These are phyloP conservation scores for Craterostigma plantagineum DNA, from an alignment of 257 asterid species.

Conservation along the genomic window DNA sequence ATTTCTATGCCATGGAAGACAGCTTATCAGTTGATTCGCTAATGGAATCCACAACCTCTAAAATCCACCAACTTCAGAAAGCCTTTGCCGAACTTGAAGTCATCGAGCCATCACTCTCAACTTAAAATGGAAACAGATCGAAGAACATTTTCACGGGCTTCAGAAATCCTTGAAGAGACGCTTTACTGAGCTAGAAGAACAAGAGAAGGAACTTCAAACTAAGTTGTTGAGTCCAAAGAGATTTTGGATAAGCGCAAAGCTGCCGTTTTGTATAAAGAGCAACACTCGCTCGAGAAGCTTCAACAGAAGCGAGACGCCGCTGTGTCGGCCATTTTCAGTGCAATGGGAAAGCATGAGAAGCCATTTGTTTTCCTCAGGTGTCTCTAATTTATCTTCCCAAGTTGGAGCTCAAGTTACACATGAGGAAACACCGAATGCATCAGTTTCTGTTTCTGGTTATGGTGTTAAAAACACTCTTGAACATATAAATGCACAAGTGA, in stretches of 20 bases:
- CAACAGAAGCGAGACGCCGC: conserved; percentile 98
- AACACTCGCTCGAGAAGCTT: conserved; percentile 61
- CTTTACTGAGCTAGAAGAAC: conserved; percentile 83
- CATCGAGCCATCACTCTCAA: conserved; percentile 79
- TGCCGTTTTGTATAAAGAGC: conserved; percentile 67
- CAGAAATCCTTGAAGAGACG: conserved; percentile 92
- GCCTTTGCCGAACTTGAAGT: conserved; percentile 96
- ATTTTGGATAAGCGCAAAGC: conserved; percentile 62
- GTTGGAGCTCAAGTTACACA: conserved; percentile 23
- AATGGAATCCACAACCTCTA: conserved; percentile 67
- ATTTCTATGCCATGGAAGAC: conserved; percentile 40
- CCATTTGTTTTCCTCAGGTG: conserved; percentile 21
- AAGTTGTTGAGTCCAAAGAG: conserved; percentile 49
- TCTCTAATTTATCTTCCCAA: conserved; percentile 15
- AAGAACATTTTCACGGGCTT: conserved; percentile 88
- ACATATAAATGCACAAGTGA: conserved; percentile 29
- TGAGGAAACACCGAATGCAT: conserved; percentile 21
- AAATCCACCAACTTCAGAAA: conserved; percentile 78
- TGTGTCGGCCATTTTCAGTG: conserved; percentile 55
- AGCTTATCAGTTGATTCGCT: conserved; percentile 34
- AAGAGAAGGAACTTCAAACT: conserved; percentile 64
- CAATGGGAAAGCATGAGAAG: conserved; percentile 32
- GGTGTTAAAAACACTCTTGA: conserved; percentile 19
- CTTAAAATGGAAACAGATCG: conserved; percentile 91
- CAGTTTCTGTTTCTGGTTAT: conserved; percentile 15